phyloP scores from a whole-genome alignment of 2,329 filamentous ascomycete genomes.

The Fusarium agapanthi region DNA sequence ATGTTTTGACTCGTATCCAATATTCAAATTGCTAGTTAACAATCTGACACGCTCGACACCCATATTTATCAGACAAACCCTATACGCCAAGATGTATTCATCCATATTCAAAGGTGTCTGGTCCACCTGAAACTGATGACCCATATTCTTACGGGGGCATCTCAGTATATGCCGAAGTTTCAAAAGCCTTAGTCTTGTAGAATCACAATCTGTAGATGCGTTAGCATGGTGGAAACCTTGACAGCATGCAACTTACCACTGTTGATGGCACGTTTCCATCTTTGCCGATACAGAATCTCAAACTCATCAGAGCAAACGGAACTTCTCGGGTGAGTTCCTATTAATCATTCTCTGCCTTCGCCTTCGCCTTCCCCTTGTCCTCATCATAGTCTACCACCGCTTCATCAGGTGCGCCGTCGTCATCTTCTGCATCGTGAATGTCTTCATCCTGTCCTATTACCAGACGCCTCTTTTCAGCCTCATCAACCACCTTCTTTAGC shows the following conservation, averaged over 20 bases:
- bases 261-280: neutral
- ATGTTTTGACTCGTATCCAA: neutral
- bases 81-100: constrained; percentile 31
- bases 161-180: neutral
- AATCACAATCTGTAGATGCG: neutral
- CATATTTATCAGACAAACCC: constrained; percentile 8
- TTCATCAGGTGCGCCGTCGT: constrained; percentile 25
- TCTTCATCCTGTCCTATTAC: constrained; percentile 38
- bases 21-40: neutral
- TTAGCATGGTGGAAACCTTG: neutral
- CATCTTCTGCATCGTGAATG: neutral
- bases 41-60: neutral
- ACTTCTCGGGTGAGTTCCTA: neutral
- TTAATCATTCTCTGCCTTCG: constrained; percentile 19
- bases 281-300: neutral
- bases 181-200: neutral
- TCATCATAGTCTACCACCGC: constrained; percentile 32
- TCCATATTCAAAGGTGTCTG: constrained; percentile 32
- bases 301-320: neutral
- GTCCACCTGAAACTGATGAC: constrained; percentile 28
- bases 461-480: constrained; percentile 56
- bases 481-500: constrained; percentile 62
- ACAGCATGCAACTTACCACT: neutral
- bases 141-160: neutral
- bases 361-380: constrained; percentile 19